Evolutionary conservation across 2,329 filamentous ascomycete genomes (phyloP).

Genomic region (Biscogniauxia sp.): DNA sequence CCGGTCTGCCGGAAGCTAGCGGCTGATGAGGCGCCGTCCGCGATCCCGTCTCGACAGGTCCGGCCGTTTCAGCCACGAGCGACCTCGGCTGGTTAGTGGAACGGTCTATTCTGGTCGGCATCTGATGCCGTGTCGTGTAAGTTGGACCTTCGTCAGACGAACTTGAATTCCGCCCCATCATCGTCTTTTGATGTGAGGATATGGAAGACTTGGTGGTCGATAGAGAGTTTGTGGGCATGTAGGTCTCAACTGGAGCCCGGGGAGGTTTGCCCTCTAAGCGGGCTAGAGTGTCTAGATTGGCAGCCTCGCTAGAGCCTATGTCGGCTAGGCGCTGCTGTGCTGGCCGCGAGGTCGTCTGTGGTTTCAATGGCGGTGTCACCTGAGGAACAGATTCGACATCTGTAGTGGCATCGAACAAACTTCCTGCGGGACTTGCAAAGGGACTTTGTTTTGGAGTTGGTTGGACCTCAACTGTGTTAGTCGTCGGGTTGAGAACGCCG

Average conservation of each 20-base stretch:
- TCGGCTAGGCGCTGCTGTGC: constrained; percentile 19
- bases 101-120: constrained; percentile 14
- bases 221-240: constrained; percentile 28
- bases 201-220: constrained; percentile 22
- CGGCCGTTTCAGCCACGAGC: neutral
- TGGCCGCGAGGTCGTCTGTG: constrained; percentile 23
- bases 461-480: constrained; percentile 22
- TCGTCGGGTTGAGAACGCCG: constrained; percentile 12
- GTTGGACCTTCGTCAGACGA: constrained; percentile 28
- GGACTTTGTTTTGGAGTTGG: constrained; percentile 27
- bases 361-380: constrained; percentile 11
- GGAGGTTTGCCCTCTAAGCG: constrained; percentile 9
- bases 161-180: constrained; percentile 21
- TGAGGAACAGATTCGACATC: constrained; percentile 7
- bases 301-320: constrained; percentile 9
- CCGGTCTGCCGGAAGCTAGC: constrained; percentile 18
- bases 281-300: constrained; percentile 13
- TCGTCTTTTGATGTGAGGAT: constrained; percentile 20
- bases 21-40: constrained; percentile 8
- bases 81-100: constrained; percentile 3
- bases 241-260: constrained; percentile 24
- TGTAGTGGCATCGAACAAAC: constrained; percentile 15
- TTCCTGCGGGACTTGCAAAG: constrained; percentile 20
- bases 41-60: neutral
- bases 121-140: constrained; percentile 13